phyloP scores from a whole-genome alignment of 2,329 filamentous ascomycete species.

The Hymenoscyphus albidus region DNA sequence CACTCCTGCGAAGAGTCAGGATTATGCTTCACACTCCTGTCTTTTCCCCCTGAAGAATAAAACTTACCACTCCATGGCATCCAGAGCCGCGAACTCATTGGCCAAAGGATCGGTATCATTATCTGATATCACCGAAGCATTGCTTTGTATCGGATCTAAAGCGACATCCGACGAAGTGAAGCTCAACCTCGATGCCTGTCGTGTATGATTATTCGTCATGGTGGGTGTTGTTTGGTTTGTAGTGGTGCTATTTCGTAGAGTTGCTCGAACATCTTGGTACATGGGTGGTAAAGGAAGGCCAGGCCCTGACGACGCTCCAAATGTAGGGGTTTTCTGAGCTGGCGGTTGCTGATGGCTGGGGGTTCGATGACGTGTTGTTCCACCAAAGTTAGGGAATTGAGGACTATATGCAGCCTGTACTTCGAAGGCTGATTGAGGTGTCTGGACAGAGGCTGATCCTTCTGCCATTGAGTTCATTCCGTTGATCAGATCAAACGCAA shows the following conservation, averaged over 20 bases:
- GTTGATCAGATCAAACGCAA: conserved; percentile 30
- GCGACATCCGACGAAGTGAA: conserved; percentile 6
- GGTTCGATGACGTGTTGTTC: conserved; percentile 12
- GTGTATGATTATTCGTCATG: neutral
- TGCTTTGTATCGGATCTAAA: conserved; percentile 19
- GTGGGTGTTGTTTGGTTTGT: neutral
- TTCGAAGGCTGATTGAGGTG: conserved; percentile 29
- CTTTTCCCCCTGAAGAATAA: neutral
- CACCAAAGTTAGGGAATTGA: conserved; percentile 19
- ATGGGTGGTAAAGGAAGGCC: conserved; percentile 19
- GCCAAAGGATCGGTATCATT: conserved; percentile 47
- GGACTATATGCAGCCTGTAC: conserved; percentile 22
- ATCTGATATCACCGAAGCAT: conserved; percentile 26
- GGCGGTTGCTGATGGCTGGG: conserved; percentile 12
- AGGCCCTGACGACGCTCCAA: conserved; percentile 20
- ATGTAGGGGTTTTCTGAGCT: conserved; percentile 17
- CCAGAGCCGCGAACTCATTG: conserved; percentile 54
- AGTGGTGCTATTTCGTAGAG: conserved; percentile 7
- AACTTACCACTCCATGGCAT: conserved; percentile 46
- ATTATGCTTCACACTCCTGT: neutral
- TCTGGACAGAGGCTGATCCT: conserved; percentile 25
- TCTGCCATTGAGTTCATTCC: conserved; percentile 23
- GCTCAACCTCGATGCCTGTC: conserved; percentile 5
- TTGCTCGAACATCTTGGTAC: conserved; percentile 23
- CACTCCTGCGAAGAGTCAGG: conserved; percentile 28